Conservation (phyloP, 768 basidiomycete genomes). For the Lactarius deliciosus region DNA sequence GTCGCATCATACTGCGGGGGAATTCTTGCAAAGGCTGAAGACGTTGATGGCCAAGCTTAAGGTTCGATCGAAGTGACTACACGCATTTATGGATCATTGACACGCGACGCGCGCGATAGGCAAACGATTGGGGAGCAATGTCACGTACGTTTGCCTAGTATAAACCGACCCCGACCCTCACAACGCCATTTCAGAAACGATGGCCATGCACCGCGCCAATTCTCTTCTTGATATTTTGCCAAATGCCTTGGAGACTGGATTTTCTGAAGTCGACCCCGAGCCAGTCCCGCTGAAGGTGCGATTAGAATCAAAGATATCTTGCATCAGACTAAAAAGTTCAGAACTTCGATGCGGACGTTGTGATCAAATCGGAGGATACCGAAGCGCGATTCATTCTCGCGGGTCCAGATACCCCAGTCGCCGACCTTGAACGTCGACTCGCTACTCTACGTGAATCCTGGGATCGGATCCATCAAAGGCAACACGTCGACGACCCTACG, state of each 20-base stretch:
- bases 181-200: constrained; percentile 39
- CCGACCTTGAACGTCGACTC: constrained; percentile 33
- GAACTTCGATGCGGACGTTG: constrained; percentile 54
- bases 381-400: constrained; percentile 38
- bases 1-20: constrained; percentile 52
- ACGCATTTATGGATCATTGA: neutral
- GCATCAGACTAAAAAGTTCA: constrained; percentile 25
- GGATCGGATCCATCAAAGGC: constrained; percentile 37
- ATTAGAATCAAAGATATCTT: neutral
- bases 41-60: constrained; percentile 68
- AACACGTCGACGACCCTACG: constrained; percentile 39
- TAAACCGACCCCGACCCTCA: neutral
- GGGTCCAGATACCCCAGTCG: constrained; percentile 23
- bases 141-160: constrained; percentile 46
- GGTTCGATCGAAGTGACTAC: constrained; percentile 35
- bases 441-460: constrained; percentile 34
- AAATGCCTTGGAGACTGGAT: constrained; percentile 48
- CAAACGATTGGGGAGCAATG: constrained; percentile 64
- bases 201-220: constrained; percentile 46
- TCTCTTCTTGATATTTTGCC: constrained; percentile 42
- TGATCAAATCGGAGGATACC: constrained; percentile 36
- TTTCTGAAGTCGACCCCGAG: constrained; percentile 45
- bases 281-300: constrained; percentile 51
- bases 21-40: constrained; percentile 58
- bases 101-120: constrained; percentile 35